Percentiles rank a stretch among this genome's conserved stretches.
Conservation (phyloP, 352 stramenopile species). For the Pythium inflatum region DNA sequence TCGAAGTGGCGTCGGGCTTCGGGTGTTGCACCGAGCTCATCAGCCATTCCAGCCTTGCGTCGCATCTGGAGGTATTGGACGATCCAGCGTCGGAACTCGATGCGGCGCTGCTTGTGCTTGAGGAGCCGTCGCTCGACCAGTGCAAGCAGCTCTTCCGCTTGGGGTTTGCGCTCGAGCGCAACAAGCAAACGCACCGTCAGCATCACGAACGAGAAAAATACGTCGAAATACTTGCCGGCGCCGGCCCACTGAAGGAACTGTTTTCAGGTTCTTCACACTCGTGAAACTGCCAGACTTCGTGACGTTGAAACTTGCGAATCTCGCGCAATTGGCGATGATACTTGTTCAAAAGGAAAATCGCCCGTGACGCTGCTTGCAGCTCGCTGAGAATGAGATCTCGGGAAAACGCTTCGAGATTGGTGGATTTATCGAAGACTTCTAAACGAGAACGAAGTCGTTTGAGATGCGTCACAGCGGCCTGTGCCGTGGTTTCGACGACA, state of each 20-base stretch:
- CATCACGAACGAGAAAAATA: constrained; percentile 1
- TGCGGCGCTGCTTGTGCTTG: constrained; percentile 2
- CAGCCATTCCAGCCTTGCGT: not conserved
- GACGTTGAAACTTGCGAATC: not conserved
- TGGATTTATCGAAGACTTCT: too few species aligned
- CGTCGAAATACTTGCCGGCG: not conserved
- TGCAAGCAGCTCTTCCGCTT: constrained; percentile 6
- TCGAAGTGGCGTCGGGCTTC: constrained; percentile 9
- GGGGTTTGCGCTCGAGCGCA: not conserved
- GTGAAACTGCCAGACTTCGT: not conserved
- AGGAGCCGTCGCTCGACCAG: constrained; percentile 10
- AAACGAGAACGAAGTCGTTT: too few species aligned
- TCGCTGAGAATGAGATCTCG: constrained; percentile 1
- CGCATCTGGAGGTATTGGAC: not conserved
- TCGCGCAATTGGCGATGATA: constrained; percentile 3
- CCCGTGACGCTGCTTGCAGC: not conserved
- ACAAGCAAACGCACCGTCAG: not conserved
- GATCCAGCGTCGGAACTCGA: not conserved
- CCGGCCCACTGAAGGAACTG: constrained; percentile 4
- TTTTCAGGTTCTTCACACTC: not conserved
- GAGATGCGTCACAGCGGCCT: too few species aligned
- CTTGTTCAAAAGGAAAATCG: constrained; percentile 10
- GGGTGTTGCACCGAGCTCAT: not conserved
- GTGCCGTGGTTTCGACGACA: too few species aligned
- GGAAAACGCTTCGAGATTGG: not conserved